Evolutionary conservation across 1,284 basidiomycete species (phyloP), one percentile per base, ranked within the genome.

Genomic region (Singerocomus inundabilis): DNA sequence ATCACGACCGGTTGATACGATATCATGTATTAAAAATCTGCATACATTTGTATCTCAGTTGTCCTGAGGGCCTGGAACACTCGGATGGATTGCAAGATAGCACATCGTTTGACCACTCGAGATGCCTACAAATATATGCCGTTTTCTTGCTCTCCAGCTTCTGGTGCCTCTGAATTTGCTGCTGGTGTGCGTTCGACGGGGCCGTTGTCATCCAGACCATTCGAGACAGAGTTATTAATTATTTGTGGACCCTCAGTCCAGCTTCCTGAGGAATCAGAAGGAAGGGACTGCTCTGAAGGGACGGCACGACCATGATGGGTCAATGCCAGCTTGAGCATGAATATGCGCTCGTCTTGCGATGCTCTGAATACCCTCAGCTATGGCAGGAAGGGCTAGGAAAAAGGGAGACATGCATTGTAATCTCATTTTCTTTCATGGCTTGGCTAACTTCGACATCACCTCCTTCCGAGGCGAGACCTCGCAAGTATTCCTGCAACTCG

Each of bases 331-430:
- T 75, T 78, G 44, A 90, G 72, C 36, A 89, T 87, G 28, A 69
- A 68, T 53, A 89, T 79, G 7, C 86, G 74, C 62, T 90, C 86
- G 59, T 82, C 77, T 65, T 90, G 87, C 6, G 85, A 85, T 6
- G 76, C 83, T 57, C 86, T 89, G 58, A 35, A 55, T 18, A 33
- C 28, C 13, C 34, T 67, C 41, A 65, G 65, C 37, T 26, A 35
- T 38, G 18, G 46, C 38, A 37, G 44, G 35, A 49, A 38, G 18
- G 30, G 25, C 6, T 30, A 28, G 33, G 7, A 16, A 18, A n/a
- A 13, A 54, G 34, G 35, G 34, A 48, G 51, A 64, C 66, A 36
- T 67, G 64, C 63, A 84, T 81, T 16, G 78, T 77, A 9, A 57
- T 61, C 49, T 77, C 72, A 57, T 84, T 84, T 68, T 84, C 82